Evolutionary conservation across 108 stramenopile genomes (phyloP), one percentile per base, ranked within the genome.

Genomic region (Skeletonema costatum): DNA sequence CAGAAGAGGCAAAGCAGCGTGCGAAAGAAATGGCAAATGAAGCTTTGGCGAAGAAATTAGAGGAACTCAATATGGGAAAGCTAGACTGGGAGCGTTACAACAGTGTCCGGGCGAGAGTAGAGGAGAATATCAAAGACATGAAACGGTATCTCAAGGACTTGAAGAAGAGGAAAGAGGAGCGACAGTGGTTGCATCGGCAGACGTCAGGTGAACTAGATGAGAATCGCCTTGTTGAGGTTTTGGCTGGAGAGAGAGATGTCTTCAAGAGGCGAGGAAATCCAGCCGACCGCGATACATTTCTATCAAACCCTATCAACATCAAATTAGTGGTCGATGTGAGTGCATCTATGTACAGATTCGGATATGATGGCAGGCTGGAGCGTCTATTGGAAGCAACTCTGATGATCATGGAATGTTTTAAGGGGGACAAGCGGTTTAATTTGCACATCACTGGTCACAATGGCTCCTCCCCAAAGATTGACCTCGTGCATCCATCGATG

Each of bases 301-400:
- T 80, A 35, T 56, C 66, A 31, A 53, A 86, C 13, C 82, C 86
- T 1, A 83, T 85, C 65, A 74, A 70, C 8, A 81, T 97, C 38
- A 75, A 74, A 21, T 79, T 98, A 63, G 85, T 98, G 32, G 71
- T 97, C 36, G 97, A 98, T 65, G 71, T 84, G 2, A 84, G 82
- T 13, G 97, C 88, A 25, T 85, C 83, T 16, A 98, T 98, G 97
- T 98, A 97, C 76, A 76, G 97, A 21, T 98, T 98, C 70, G 79
- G 88, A 36, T 86, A 89, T 69, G 97, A 98, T 73, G 73, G 86
- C 36, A 87, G 97, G 42, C 79, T 97, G 7, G 72, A 88, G 38
- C 87, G 93, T 41, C 78, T 79, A 21, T 70, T 97, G 51, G 97
- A 98, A 70, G 92, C 93, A 16, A 80, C 90, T 2, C 46, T 88